Conservation (phyloP, 2,329 filamentous ascomycete species). For the Ceratocystiopsis brevicomis region DNA sequence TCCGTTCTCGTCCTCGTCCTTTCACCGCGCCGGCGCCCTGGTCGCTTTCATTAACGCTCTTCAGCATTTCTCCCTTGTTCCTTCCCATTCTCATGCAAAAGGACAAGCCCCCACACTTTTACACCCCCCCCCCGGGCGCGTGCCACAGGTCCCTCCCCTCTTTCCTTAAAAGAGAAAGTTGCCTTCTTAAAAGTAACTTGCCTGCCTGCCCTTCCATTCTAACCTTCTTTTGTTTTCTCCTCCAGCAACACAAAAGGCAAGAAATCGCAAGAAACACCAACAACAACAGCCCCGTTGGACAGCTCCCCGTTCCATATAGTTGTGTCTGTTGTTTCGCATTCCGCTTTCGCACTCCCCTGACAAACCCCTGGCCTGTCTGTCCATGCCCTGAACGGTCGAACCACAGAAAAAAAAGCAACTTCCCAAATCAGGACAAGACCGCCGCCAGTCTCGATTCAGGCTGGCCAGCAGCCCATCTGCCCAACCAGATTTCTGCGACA, state of each 20-base stretch:
- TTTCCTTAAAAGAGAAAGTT: constrained; percentile 9
- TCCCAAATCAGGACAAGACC: constrained; percentile 10
- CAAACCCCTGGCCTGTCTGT: no score
- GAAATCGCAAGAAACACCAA: no score
- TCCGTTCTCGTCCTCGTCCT: neutral
- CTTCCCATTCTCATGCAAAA: constrained; percentile 2
- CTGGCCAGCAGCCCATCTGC: constrained; percentile 11
- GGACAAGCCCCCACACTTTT: no score
- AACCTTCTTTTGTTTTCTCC: constrained; percentile 4
- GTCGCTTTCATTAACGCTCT: constrained; percentile 7
- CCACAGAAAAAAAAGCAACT: constrained; percentile 3
- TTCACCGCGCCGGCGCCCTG: neutral
- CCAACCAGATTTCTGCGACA: constrained; percentile 37
- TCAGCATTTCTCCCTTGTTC: constrained; percentile 5
- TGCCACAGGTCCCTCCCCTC: constrained; percentile 6
- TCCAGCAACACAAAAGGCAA: neutral
- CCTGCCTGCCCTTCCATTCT: constrained; percentile 4
- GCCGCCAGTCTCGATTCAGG: constrained; percentile 30
- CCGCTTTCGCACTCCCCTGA: no score
- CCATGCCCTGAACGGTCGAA: constrained; percentile 1
- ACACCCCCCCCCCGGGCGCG: constrained; percentile 3
- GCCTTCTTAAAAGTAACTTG: constrained; percentile 10
- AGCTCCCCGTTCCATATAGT: neutral
- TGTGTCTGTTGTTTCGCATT: no score
- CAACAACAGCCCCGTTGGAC: neutral